Base-by-base conservation (phyloP, 1,284 basidiomycete species). In the Sparassis latifolia region DNA sequence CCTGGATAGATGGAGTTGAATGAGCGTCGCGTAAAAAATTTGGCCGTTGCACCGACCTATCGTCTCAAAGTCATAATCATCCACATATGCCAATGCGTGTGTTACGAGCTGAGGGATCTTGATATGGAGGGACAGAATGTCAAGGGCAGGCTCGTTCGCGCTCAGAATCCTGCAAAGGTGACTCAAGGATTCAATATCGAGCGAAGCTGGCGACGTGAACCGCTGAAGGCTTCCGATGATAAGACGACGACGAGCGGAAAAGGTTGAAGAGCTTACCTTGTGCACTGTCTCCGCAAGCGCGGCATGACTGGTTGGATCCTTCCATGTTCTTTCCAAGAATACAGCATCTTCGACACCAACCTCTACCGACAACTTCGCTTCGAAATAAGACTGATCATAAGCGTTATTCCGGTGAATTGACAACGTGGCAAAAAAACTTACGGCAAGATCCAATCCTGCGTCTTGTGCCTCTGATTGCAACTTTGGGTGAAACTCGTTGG, bases 21-120 rank as follows among this genome's bases (percentile, higher is more conserved):
- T 20, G 20, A 20, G 20, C 20, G 20, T 20, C 20, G 20, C 20
- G 20, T 20, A 20, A 20, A 20, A 20, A 20, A 20, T 20, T 20
- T 20, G 20, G 20, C 20, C 20, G 20, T 20, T 30, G 10, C 44
- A 69, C 84, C 31, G 63, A 85, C 87, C 88, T 43, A 90, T 82
- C 27, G 80, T 82, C 60, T 89, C 86, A 53, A 83, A 87, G 58
- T 89, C 86, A 58, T 85, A 89, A 42, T 81, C 76, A 48, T 86
- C 78, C 37, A 89, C 66, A 53, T 87, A 77, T n/a, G 69, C 69
- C 42, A 89, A 64, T 0, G 79, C 78, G 56, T 79, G 73, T 27
- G 77, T 79, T 33, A 88, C 68, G 20, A 91, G 63, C 47, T 83
- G 78, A 3, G 73, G 70, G n/a, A 89, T 67, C 51, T 74, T 78